Conservation (phyloP, 2,329 filamentous ascomycete species). For the Alternaria postmessia region DNA sequence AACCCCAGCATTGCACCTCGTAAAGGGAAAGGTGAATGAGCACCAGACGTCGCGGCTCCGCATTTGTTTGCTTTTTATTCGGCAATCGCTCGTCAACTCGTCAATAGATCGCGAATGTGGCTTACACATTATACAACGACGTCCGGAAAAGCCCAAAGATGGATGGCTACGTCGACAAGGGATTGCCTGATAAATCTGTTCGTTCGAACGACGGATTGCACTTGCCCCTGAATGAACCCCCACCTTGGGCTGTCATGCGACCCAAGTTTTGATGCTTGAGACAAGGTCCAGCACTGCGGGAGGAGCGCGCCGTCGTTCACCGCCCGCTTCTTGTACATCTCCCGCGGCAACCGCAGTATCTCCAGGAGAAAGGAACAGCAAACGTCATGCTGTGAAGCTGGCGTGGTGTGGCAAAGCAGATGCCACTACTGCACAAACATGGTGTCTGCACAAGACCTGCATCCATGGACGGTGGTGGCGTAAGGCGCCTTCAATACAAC, state of each 20-base stretch:
- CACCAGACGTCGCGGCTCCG: slow-evolving; percentile 7
- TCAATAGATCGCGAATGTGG: slow-evolving; percentile 1
- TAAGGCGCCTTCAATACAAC: slow-evolving; percentile 5
- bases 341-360: slow-evolving; percentile 21
- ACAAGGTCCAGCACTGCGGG: slow-evolving; percentile 39
- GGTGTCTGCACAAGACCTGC: slow-evolving; percentile 16
- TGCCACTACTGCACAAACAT: neutral
- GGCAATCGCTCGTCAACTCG: slow-evolving; percentile 8
- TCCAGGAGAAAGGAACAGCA: slow-evolving; percentile 13
- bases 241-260: slow-evolving; percentile 33
- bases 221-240: slow-evolving; percentile 28
- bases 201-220: neutral
- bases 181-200: neutral
- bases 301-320: slow-evolving; percentile 38
- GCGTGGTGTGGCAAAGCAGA: slow-evolving; percentile 15
- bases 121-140: slow-evolving; percentile 1
- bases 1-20: slow-evolving; percentile 1
- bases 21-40: slow-evolving; percentile 3
- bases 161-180: neutral
- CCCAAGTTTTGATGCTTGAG: slow-evolving; percentile 15
- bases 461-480: slow-evolving; percentile 8
- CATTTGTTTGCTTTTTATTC: slow-evolving; percentile 11
- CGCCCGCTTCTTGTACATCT: slow-evolving; percentile 31
- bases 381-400: slow-evolving; percentile 14
- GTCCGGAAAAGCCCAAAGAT: neutral